Base-by-base conservation (phyloP, 78 protist species). In the Dictyostelium purpureum region DNA sequence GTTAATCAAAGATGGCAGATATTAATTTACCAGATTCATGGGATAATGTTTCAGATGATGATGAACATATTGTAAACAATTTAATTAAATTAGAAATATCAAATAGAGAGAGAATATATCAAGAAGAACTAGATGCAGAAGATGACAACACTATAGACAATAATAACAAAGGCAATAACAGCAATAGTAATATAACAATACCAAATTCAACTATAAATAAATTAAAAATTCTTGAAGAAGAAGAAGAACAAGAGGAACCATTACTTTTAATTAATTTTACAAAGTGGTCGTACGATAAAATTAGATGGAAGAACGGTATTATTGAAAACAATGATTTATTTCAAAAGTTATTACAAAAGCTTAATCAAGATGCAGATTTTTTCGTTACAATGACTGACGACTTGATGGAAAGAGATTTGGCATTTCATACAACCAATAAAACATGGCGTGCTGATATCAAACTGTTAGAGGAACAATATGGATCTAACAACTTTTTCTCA, bases 241-340 rank as follows among this genome's bases (percentile, higher is more conserved):
- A n/a, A n/a, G n/a, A 61, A 6, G 54, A 61, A 40, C 63, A 37
- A 26, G 92, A 85, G 16, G 82, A 73, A 45, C 92, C 92, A 16
- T 49, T 85, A 19, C 4, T 85, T 35, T 73, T 85, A 43, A 43
- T 85, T 9, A 85, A 85, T 45, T 85, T 85, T 21, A 85, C 92
- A 31, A 70, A 85, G 57, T 73, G 78, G 66, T 71, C 92, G 35
- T 18, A 73, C 56, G 79, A 79, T 38, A 63, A 73, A 21, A 74
- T 85, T 10, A 40, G n/a, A 26, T 85, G 38, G 42, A 33, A 18
- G 6, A 52, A 49, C 28, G 40, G 43, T 9, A 37, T 33, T 9
- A 16, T 85, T 18, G 57, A 45, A 2, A 73, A 56, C 35, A 38
- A 73, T n/a, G 45, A 54, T 21, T 12, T 73, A 14, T 73, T 85